Conservation (phyloP, 306 rosid genomes). For the Prunus mume region DNA sequence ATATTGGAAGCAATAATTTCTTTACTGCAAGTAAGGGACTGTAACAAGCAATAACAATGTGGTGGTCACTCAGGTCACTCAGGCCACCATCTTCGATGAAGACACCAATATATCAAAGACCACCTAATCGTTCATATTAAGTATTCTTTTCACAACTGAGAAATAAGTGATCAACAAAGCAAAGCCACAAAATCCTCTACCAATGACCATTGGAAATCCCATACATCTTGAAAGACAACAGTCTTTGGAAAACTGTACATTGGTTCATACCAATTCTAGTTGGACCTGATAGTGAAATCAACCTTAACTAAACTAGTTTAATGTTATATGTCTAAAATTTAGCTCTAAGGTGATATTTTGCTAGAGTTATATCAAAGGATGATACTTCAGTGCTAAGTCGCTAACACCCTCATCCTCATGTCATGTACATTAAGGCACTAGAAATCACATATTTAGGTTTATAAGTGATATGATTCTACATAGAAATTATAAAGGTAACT, state of each 20-base stretch:
- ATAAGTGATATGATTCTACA: background rate
- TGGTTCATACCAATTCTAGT: background rate
- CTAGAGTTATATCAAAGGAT: background rate
- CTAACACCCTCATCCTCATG: background rate
- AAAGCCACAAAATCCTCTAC: background rate
- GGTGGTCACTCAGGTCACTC: background rate
- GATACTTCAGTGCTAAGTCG: background rate
- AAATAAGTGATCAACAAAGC: background rate
- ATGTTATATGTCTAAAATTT: background rate
- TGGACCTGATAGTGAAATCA: background rate
- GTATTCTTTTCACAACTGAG: background rate
- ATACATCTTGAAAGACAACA: background rate
- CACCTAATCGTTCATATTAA: background rate
- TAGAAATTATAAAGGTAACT: background rate
- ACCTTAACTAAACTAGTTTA: background rate
- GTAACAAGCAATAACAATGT: background rate
- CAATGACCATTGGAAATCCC: slow-evolving; percentile 4
- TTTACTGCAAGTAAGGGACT: background rate
- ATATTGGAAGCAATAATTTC: background rate
- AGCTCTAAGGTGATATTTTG: too few relatives aligned
- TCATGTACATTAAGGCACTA: background rate
- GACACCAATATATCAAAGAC: background rate
- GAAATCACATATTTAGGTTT: background rate
- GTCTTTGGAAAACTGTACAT: background rate
- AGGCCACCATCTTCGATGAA: background rate